Evolutionary conservation across 2,329 filamentous ascomycete genomes (phyloP).

Genomic region (Stemphylium beticola): DNA sequence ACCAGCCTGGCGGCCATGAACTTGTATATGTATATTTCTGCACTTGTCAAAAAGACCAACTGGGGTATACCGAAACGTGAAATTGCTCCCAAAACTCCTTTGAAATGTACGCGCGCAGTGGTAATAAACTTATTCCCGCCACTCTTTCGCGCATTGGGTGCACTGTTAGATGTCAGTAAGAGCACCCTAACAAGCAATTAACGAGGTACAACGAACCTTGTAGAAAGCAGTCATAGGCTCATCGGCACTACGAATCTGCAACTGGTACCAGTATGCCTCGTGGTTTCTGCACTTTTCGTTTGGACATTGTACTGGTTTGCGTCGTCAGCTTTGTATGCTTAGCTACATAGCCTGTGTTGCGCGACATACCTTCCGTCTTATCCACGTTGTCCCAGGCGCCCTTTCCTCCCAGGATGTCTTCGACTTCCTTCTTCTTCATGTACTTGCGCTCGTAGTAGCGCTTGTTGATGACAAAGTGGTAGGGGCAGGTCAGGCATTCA

Average conservation of each 20-base stretch:
- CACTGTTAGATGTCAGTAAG: conserved; percentile 38
- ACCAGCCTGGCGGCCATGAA: neutral
- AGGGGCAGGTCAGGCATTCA: conserved; percentile 94
- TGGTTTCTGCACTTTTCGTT: conserved; percentile 79
- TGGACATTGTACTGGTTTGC: conserved; percentile 74
- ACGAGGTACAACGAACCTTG: conserved; percentile 65
- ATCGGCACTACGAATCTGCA: conserved; percentile 97
- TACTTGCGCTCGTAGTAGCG: conserved; percentile 80
- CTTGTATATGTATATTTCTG: neutral
- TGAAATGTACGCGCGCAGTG: neutral
- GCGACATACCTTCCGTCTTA: conserved; percentile 67
- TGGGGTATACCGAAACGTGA: conserved; percentile 15
- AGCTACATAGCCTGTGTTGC: neutral
- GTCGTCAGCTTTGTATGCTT: neutral
- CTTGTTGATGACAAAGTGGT: conserved; percentile 81
- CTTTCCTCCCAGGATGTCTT: conserved; percentile 87
- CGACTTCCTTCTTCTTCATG: conserved; percentile 84
- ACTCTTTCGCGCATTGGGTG: conserved; percentile 53
- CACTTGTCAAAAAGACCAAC: neutral
- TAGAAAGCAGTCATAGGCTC: conserved; percentile 98
- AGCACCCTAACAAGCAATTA: neutral
- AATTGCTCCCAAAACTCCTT: conserved; percentile 15
- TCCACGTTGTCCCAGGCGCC: conserved; percentile 92
- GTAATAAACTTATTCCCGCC: conserved; percentile 46
- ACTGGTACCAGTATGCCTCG: conserved; percentile 91